A percentile compares a stretch with the other conserved stretches of the same genome.
phyloP scores from a whole-genome alignment of 2,329 filamentous ascomycete species.

The Penicillium polonicum region DNA sequence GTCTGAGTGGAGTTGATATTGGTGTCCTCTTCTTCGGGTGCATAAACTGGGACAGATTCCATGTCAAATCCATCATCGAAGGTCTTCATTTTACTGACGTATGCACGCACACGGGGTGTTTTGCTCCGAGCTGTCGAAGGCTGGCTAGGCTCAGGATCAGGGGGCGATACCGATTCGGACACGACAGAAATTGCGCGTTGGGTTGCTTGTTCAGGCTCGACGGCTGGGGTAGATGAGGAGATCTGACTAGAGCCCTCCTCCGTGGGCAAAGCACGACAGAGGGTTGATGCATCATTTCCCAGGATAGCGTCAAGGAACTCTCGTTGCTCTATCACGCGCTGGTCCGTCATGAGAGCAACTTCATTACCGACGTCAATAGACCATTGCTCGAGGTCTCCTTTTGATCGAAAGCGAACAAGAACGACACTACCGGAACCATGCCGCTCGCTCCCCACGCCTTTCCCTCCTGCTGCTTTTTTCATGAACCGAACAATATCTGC shows the following conservation, averaged over 20 bases:
- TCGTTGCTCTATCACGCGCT: constrained; percentile 81
- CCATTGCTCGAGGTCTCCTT: constrained; percentile 63
- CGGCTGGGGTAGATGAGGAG: neutral
- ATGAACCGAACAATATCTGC: constrained; percentile 78
- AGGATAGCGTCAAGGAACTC: constrained; percentile 91
- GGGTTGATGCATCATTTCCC: constrained; percentile 68
- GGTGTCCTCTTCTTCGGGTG: constrained; percentile 28
- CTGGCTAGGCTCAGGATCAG: neutral
- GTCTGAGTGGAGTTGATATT: constrained; percentile 15
- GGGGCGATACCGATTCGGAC: neutral
- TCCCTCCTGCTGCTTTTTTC: constrained; percentile 70
- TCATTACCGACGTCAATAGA: constrained; percentile 66
- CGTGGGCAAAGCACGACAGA: constrained; percentile 64
- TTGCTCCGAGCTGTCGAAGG: constrained; percentile 19
- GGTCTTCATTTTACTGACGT: constrained; percentile 62
- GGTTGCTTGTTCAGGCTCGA: neutral
- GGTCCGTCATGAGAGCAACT: constrained; percentile 70
- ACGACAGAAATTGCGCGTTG: neutral
- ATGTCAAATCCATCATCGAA: constrained; percentile 64
- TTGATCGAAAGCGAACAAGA: constrained; percentile 69
- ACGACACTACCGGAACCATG: constrained; percentile 68
- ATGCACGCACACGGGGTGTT: constrained; percentile 29
- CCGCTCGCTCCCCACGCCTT: constrained; percentile 63
- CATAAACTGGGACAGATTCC: constrained; percentile 40
- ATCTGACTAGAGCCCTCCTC: constrained; percentile 48